Base-by-base conservation (phyloP, 306 rosid genomes). In the Rosa rugosa region DNA sequence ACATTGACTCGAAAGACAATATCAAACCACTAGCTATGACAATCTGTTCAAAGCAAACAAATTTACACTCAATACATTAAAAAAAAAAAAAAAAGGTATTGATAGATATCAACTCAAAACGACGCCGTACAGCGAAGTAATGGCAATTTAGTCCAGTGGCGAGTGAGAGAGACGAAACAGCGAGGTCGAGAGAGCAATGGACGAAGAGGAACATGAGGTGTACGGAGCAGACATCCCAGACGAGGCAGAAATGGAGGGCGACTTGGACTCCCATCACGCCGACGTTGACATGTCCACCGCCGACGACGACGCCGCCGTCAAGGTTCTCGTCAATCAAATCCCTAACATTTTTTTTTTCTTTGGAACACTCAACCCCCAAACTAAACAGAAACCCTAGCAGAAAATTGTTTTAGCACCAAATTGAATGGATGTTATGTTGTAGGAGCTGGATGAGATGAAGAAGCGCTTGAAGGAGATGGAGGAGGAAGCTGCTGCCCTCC, bases 141-240 rank as follows among this genome's bases (percentile, higher is more conserved):
- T 60, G 8, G 9, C 25, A 54, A 18, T 54, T 17, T 54, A 54
- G 5, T 2, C 38, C 25, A 14, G 51, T 0, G 56, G 56, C 3
- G 36, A 31, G 3, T 1, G 2, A 68, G 72, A 40, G 57, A 56
- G 49, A 38, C 17, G 49, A 40, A 22, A 40, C 44, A 51, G 34
- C 38, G 20, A 4, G 41, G 14, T 11, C 8, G 75, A 31, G 69
- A 27, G 72, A 73, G 77, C 31, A 9, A 94, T 92, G 98, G 97
- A 92, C 1, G 97, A 92, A 84, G 97, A 94, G 75, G 98, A 92
- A 83, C 98, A 90, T 50, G 98, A 94, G 90, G 97, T 94, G 41
- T 92, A 94, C 89, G 98, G 98, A 25, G 98, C 92, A 68, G 98
- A 92, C 78, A 94, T 94, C 79, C 98, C 98, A 0, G 97, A 88